These are phyloP conservation scores for Erucastrum elatum DNA, from an alignment of 345 rosid species.

Conservation along the genomic window DNA sequence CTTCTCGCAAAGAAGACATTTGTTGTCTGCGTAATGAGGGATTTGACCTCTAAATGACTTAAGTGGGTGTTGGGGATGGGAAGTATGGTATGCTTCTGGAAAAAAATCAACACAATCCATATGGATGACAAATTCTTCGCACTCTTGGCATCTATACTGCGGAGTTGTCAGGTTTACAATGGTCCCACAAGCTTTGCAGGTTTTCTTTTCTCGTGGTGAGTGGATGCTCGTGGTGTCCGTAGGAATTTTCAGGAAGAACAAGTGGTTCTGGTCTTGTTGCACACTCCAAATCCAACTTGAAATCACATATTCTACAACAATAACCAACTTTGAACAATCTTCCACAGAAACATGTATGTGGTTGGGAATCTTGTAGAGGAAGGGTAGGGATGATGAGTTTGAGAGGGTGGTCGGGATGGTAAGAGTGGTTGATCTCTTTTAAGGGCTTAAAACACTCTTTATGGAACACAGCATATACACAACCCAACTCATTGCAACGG, in stretches of 20 bases:
- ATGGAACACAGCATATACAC: not conserved
- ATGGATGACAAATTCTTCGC: slow-evolving; percentile 31
- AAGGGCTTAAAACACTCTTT: not conserved
- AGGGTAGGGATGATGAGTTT: too few species aligned
- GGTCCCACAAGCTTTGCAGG: not conserved
- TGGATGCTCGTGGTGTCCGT: too few species aligned
- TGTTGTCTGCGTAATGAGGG: not conserved
- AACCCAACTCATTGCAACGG: not conserved
- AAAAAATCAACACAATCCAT: not conserved
- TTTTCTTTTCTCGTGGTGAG: too few species aligned
- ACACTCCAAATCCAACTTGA: not conserved
- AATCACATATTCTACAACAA: not conserved
- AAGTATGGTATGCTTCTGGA: slow-evolving; percentile 10
- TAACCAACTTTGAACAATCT: not conserved
- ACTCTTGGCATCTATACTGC: too few species aligned
- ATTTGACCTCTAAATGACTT: not conserved
- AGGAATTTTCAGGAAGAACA: not conserved
- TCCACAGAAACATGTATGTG: too few species aligned
- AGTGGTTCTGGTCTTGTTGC: not conserved
- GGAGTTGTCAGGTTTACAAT: too few species aligned
- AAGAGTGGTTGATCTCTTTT: not conserved
- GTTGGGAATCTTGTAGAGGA: too few species aligned
- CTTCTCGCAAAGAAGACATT: not conserved
- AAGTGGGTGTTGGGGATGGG: not conserved
- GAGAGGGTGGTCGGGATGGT: not conserved